Conservation (phyloP, 331 rosid species). For the Acacia concinna region DNA sequence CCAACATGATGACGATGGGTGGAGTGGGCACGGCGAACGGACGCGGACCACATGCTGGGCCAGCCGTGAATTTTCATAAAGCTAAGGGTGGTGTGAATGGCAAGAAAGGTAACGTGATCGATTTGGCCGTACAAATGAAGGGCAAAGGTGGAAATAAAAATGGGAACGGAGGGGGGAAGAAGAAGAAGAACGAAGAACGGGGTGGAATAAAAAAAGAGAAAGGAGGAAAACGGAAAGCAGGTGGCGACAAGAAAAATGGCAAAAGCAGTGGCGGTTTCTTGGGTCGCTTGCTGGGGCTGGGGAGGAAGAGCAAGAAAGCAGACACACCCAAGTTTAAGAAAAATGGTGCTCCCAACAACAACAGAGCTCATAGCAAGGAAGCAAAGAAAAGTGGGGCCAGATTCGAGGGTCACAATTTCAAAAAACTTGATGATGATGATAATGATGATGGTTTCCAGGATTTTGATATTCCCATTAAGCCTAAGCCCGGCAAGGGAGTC, state of each 20-base stretch:
- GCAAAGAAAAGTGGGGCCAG: slow-evolving; percentile 50
- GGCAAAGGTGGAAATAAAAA: slow-evolving; percentile 52
- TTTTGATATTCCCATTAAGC: slow-evolving; percentile 43
- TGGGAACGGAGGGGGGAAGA: slow-evolving; percentile 32
- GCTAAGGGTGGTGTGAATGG: slow-evolving; percentile 39
- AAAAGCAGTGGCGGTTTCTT: slow-evolving; percentile 45
- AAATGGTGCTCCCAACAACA: slow-evolving; percentile 44
- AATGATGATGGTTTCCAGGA: slow-evolving; percentile 48
- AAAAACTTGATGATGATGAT: slow-evolving; percentile 29
- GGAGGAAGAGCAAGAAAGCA: slow-evolving; percentile 53
- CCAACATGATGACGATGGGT: slow-evolving; percentile 14
- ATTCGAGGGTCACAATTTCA: slow-evolving; percentile 34
- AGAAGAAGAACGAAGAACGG: slow-evolving; percentile 22
- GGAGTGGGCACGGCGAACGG: slow-evolving; percentile 47
- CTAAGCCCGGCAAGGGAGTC: slow-evolving; percentile 52
- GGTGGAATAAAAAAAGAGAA: slow-evolving; percentile 36
- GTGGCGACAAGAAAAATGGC: slow-evolving; percentile 34
- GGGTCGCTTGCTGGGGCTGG: slow-evolving; percentile 57
- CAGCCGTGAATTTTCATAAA: slow-evolving; percentile 42
- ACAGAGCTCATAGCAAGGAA: slow-evolving; percentile 37
- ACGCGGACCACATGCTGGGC: slow-evolving; percentile 49
- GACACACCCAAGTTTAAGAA: slow-evolving; percentile 40
- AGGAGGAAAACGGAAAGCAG: slow-evolving; percentile 39
- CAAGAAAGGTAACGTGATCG: slow-evolving; percentile 58
- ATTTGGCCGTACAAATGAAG: slow-evolving; percentile 42